A percentile compares a stretch with the other conserved stretches of the same genome.
phyloP scores from a whole-genome alignment of 108 stramenopile genomes.

The Cyclotella cryptica region DNA sequence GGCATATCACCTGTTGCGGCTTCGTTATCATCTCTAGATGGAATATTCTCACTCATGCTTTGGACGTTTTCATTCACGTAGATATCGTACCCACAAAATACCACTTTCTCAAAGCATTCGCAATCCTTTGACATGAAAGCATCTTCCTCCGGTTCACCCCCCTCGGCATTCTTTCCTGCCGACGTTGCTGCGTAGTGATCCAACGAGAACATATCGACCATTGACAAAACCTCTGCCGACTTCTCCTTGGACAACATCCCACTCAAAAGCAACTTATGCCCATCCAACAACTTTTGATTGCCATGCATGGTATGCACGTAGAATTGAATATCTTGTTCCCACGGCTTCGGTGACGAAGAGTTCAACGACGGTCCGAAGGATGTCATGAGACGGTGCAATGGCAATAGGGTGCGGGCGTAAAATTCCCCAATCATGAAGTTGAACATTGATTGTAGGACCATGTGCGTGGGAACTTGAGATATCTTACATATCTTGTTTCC shows the following conservation, averaged over 20 bases:
- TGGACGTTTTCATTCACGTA: not conserved
- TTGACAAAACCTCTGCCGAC: conserved; percentile 30
- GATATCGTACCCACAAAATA: conserved; percentile 55
- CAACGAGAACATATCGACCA: conserved; percentile 39
- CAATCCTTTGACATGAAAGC: conserved; percentile 25
- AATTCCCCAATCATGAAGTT: conserved; percentile 72
- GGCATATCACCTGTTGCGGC: not conserved
- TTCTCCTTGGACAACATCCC: conserved; percentile 47
- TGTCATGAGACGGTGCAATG: conserved; percentile 35
- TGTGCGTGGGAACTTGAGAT: conserved; percentile 32
- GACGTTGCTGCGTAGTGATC: no score
- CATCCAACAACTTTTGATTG: conserved; percentile 40
- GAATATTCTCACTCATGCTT: not conserved
- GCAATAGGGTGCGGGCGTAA: conserved; percentile 45
- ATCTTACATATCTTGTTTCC: not conserved
- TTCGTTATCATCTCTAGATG: conserved; percentile 5
- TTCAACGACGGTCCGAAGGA: not conserved
- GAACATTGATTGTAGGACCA: conserved; percentile 53
- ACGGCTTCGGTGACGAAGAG: conserved; percentile 14
- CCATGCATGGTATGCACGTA: conserved; percentile 45
- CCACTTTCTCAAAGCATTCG: conserved; percentile 52
- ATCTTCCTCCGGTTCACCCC: not conserved
- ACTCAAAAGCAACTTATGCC: conserved; percentile 47
- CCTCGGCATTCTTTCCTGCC: no score
- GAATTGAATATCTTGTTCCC: conserved; percentile 52